These are phyloP conservation scores for Erysimum pusillum DNA, from an alignment of 441 rosid genomes.

Conservation along the genomic window DNA sequence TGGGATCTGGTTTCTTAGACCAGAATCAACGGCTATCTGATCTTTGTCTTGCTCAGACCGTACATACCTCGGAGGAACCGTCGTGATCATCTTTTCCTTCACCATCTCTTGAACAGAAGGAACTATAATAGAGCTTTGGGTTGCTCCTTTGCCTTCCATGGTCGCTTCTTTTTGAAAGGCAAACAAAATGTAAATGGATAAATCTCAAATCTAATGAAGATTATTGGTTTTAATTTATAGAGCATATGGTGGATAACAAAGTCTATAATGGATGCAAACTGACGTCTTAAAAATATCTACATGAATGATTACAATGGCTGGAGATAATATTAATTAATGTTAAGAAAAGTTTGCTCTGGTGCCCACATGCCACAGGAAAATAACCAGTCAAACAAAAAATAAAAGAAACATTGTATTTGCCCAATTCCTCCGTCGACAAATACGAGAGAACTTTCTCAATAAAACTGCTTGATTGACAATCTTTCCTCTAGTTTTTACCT, in stretches of 20 bases:
- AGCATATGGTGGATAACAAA: not conserved
- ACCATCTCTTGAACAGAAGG: constrained; percentile 34
- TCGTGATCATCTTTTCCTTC: constrained; percentile 5
- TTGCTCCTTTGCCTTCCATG: constrained; percentile 6
- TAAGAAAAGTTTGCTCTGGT: not conserved
- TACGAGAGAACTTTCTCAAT: too few species aligned
- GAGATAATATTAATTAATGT: not conserved
- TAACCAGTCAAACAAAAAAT: too few species aligned
- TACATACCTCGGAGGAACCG: constrained; percentile 26
- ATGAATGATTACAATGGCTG: not conserved
- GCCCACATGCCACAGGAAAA: too few species aligned
- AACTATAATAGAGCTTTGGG: constrained; percentile 23
- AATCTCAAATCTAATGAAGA: not conserved
- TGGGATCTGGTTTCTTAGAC: constrained; percentile 1
- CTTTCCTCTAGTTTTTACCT: too few species aligned
- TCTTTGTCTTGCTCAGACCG: constrained; percentile 14
- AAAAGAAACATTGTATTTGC: too few species aligned
- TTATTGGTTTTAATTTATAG: not conserved
- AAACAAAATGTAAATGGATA: not conserved
- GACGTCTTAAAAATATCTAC: not conserved
- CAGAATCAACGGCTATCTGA: not conserved
- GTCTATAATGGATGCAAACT: not conserved
- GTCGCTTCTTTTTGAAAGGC: not conserved
- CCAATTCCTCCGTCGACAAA: too few species aligned
- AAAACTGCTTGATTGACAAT: too few species aligned